Percentiles rank a stretch among this genome's conserved stretches.
Conservation (phyloP, 2,329 filamentous ascomycete genomes). For the Pseudogymnoascus sp. region DNA sequence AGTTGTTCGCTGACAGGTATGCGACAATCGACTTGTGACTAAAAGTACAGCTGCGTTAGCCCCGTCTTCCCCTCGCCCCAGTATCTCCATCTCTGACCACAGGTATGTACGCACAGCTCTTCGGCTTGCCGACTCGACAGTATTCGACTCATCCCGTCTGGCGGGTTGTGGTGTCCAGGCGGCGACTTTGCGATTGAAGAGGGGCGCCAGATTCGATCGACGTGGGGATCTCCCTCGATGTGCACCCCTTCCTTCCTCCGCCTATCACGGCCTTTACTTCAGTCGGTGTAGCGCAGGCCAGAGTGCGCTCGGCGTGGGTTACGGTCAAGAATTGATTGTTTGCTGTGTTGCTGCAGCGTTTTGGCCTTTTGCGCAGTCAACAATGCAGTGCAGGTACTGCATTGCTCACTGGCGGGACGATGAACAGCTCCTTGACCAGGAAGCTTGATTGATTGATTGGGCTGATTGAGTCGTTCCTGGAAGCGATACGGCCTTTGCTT, state of each 20-base stretch:
- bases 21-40: constrained; percentile 87
- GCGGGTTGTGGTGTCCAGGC: not conserved
- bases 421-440: not conserved
- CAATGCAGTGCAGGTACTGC: constrained; percentile 6
- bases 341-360: not conserved
- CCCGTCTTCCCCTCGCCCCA: constrained; percentile 4
- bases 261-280: not conserved
- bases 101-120: constrained; percentile 59
- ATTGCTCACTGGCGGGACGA: constrained; percentile 3
- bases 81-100: constrained; percentile 5
- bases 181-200: not conserved
- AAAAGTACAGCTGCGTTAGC: constrained; percentile 18
- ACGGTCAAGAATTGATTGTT: not conserved
- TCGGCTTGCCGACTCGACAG: constrained; percentile 70
- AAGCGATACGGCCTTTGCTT: not conserved
- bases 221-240: not conserved
- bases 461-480: not conserved
- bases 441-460: constrained; percentile 1
- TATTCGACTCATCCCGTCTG: constrained; percentile 9
- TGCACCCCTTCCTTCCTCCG: constrained; percentile 2
- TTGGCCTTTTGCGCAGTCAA: constrained; percentile 6
- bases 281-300: not conserved
- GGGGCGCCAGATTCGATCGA: not conserved
- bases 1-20: constrained; percentile 66
- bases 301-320: not conserved